Percentiles rank a stretch among this genome's conserved stretches.
phyloP scores from a whole-genome alignment of 2,329 filamentous ascomycete species.

The Microdochium bolleyi region DNA sequence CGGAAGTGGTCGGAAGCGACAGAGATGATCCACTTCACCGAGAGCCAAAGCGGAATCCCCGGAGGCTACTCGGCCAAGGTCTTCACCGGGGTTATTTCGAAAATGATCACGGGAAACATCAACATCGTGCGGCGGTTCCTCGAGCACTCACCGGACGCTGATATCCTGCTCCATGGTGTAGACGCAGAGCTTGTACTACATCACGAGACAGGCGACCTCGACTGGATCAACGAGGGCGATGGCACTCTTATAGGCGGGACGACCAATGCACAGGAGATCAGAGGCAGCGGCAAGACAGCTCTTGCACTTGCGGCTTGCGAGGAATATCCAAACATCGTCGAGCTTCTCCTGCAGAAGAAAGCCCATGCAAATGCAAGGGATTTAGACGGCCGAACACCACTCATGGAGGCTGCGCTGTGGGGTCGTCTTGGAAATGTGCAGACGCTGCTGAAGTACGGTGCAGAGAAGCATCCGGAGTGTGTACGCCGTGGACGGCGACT shows the following conservation, averaged over 20 bases:
- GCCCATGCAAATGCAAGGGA: constrained; percentile 1
- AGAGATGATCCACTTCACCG: background rate
- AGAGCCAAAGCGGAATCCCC: background rate
- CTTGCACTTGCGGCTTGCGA: constrained; percentile 3
- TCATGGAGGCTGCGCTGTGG: constrained; percentile 2
- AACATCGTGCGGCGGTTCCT: too few species aligned
- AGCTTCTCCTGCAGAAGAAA: constrained; percentile 2
- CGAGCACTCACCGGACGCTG: too few species aligned
- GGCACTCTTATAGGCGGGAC: background rate
- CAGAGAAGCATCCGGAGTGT: background rate
- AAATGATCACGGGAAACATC: background rate
- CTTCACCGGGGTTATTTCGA: background rate
- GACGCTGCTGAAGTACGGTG: constrained; percentile 1
- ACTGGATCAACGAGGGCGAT: background rate
- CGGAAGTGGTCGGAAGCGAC: background rate
- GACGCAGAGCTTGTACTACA: too few species aligned
- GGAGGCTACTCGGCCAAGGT: background rate
- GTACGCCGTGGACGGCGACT: background rate
- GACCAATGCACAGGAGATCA: background rate
- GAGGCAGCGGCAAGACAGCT: background rate
- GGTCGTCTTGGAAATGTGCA: constrained; percentile 1
- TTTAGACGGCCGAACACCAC: constrained; percentile 1
- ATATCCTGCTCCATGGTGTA: too few species aligned
- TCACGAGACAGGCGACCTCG: too few species aligned
- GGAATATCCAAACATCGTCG: constrained; percentile 1